A percentile compares a stretch with the other conserved stretches of the same genome.
Evolutionary conservation across 2,329 filamentous ascomycete species (phyloP).

Genomic region (Corinectria fuckeliana): DNA sequence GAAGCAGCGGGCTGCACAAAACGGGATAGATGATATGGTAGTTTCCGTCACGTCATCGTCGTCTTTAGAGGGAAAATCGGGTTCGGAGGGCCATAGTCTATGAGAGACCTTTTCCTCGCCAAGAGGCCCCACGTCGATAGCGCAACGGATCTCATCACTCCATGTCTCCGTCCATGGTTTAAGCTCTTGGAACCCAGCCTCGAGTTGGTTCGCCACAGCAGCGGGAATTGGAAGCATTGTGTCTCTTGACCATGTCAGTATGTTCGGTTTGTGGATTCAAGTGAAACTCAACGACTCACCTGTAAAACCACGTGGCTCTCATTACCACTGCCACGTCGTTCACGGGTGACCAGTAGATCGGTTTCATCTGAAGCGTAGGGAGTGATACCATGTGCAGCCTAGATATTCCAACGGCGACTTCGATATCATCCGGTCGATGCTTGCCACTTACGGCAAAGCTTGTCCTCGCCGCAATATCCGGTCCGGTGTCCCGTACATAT

Average conservation of each 20-base stretch:
- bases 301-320: slow-evolving; percentile 96
- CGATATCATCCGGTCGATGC: slow-evolving; percentile 45
- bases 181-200: slow-evolving; percentile 87
- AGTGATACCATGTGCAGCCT: slow-evolving; percentile 87
- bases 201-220: slow-evolving; percentile 86
- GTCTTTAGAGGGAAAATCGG: slow-evolving; percentile 29
- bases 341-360: slow-evolving; percentile 96
- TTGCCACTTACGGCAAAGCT: slow-evolving; percentile 11
- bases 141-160: slow-evolving; percentile 88
- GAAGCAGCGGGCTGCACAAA: slow-evolving; percentile 66
- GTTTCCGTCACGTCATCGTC: slow-evolving; percentile 41
- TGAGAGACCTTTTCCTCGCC: slow-evolving; percentile 93
- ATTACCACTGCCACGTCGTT: slow-evolving; percentile 85
- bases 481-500: slow-evolving; percentile 11
- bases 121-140: slow-evolving; percentile 84
- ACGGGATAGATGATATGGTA: slow-evolving; percentile 59
- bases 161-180: slow-evolving; percentile 91
- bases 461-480: slow-evolving; percentile 10
- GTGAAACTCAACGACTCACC: slow-evolving; percentile 46
- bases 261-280: neutral
- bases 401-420: slow-evolving; percentile 88
- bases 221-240: slow-evolving; percentile 91
- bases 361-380: slow-evolving; percentile 85
- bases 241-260: slow-evolving; percentile 57
- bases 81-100: slow-evolving; percentile 75